Conservation (phyloP, 768 basidiomycete species). For the Ephemerocybe angulata region DNA sequence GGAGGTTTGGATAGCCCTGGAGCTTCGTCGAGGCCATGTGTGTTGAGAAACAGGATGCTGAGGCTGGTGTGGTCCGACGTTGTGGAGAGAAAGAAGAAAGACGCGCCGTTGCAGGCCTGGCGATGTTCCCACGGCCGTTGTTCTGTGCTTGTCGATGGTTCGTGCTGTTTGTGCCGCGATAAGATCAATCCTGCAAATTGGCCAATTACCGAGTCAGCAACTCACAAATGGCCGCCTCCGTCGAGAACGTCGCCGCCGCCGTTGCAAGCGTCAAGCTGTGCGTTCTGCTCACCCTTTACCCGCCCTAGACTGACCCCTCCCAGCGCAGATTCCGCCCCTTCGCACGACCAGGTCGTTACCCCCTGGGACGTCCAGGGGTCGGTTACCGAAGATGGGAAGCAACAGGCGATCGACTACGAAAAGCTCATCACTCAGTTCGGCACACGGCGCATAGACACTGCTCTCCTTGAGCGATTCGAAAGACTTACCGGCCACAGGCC, state of each 20-base stretch:
- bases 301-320: constrained; percentile 1
- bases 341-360: constrained; percentile 76
- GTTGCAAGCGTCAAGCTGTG: neutral
- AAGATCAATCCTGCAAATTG: neutral
- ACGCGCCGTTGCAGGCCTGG: constrained; percentile 21
- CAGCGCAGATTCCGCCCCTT: constrained; percentile 4
- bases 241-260: neutral
- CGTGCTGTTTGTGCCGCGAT: constrained; percentile 17
- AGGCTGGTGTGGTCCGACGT: constrained; percentile 14
- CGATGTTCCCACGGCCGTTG: constrained; percentile 28
- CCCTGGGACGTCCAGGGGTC: constrained; percentile 98
- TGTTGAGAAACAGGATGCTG: constrained; percentile 20
- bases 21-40: constrained; percentile 36
- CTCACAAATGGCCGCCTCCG: neutral
- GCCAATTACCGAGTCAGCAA: too few relatives aligned
- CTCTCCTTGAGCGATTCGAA: constrained; percentile 85
- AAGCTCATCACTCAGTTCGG: constrained; percentile 94
- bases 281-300: neutral
- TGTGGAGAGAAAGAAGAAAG: constrained; percentile 13
- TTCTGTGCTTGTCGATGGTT: constrained; percentile 23
- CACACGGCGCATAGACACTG: constrained; percentile 73
- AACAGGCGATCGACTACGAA: constrained; percentile 94
- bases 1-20: constrained; percentile 60
- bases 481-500: constrained; percentile 83
- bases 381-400: constrained; percentile 81